Percentiles rank a stretch among this genome's conserved stretches.
phyloP scores from a whole-genome alignment of 2,329 filamentous ascomycete species.

The Claviceps pusilla region DNA sequence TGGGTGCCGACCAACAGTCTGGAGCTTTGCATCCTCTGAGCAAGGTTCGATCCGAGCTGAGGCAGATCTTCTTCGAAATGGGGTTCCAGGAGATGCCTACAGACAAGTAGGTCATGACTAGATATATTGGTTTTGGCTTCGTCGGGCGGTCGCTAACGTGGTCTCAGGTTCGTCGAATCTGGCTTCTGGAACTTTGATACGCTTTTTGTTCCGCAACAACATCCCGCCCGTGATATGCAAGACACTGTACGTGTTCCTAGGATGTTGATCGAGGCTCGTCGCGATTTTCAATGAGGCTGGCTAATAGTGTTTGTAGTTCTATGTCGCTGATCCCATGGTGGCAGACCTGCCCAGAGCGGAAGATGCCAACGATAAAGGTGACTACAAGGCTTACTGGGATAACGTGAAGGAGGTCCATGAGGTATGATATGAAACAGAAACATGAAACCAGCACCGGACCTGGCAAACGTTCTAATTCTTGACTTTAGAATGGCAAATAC shows the following conservation, averaged over 20 bases:
- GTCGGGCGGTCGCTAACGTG: not conserved
- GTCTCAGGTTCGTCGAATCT: constrained; percentile 60
- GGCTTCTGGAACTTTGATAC: constrained; percentile 98
- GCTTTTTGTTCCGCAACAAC: constrained; percentile 88
- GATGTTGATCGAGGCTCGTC: not conserved
- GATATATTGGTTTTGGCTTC: no score
- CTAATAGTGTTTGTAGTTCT: constrained; percentile 39
- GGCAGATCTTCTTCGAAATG: constrained; percentile 98
- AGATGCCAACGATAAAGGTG: constrained; percentile 37
- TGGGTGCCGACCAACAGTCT: constrained; percentile 45
- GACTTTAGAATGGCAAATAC: constrained; percentile 57
- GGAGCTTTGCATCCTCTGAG: constrained; percentile 59
- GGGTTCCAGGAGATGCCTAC: constrained; percentile 98
- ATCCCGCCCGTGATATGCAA: constrained; percentile 91
- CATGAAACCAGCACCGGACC: not conserved
- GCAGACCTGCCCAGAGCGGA: constrained; percentile 47
- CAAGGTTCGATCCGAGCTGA: constrained; percentile 91
- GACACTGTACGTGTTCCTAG: constrained; percentile 42
- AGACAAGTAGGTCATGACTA: constrained; percentile 33
- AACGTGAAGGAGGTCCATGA: constrained; percentile 80
- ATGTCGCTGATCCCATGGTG: constrained; percentile 73
- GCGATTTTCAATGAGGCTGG: not conserved
- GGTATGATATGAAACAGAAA: not conserved
- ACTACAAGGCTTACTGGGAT: constrained; percentile 79
- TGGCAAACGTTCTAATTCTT: not conserved